Conservation (phyloP, 345 rosid genomes). For the Hibiscus tridactylites region DNA sequence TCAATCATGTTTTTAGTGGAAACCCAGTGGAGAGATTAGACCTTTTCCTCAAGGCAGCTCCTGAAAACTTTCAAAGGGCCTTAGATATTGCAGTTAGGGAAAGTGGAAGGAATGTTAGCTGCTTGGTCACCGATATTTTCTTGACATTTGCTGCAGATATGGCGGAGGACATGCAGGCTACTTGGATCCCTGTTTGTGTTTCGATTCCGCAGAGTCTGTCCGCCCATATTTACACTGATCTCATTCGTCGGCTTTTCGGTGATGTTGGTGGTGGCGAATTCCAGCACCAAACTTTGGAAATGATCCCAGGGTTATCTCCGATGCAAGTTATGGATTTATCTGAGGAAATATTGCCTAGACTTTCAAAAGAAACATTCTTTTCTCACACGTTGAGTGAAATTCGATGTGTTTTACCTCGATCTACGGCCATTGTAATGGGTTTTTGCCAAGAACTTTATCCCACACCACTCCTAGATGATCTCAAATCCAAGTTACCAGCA, state of each 20-base stretch:
- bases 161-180: slow-evolving; percentile 24
- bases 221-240: slow-evolving; percentile 34
- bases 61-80: slow-evolving; percentile 22
- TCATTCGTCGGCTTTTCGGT: slow-evolving; percentile 17
- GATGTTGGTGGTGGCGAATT: slow-evolving; percentile 9
- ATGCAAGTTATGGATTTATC: slow-evolving; percentile 34
- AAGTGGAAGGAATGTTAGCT: slow-evolving; percentile 27
- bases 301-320: slow-evolving; percentile 40
- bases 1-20: slow-evolving; percentile 4
- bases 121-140: slow-evolving; percentile 36
- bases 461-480: slow-evolving; percentile 21
- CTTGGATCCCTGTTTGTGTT: slow-evolving; percentile 49
- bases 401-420: slow-evolving; percentile 29
- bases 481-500: slow-evolving; percentile 23
- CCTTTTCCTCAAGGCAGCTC: slow-evolving; percentile 34
- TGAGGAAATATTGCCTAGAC: slow-evolving; percentile 31
- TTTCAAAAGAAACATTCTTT: slow-evolving; percentile 21
- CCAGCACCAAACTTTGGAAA: slow-evolving; percentile 15
- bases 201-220: slow-evolving; percentile 34
- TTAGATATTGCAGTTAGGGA: slow-evolving; percentile 28
- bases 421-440: slow-evolving; percentile 33
- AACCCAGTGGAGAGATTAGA: slow-evolving; percentile 34
- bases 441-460: slow-evolving; percentile 44
- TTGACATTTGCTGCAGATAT: slow-evolving; percentile 33
- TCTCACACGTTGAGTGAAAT: slow-evolving; percentile 27